Evolutionary conservation across 345 rosid species (phyloP).

Genomic region (Salix koriyanagi): DNA sequence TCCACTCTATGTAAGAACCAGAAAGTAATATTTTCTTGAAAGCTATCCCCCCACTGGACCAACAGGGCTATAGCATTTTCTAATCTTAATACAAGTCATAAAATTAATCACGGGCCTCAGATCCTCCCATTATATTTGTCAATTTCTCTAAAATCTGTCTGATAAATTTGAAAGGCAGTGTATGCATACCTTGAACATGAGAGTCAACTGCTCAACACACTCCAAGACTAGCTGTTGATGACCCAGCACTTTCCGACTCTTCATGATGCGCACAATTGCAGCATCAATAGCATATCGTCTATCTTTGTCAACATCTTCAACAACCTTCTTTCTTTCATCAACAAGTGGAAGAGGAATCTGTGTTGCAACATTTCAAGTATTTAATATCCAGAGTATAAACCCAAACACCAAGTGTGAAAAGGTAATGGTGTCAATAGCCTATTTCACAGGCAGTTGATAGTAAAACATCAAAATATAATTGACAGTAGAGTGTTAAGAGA

Average conservation of each 20-base stretch:
- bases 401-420: background rate
- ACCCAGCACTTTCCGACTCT: slow-evolving; percentile 76
- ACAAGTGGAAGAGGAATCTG: slow-evolving; percentile 93
- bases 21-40: background rate
- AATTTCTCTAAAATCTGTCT: background rate
- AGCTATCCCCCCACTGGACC: background rate
- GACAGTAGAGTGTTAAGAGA: slow-evolving; percentile 4
- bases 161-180: background rate
- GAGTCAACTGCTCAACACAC: slow-evolving; percentile 89
- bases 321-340: slow-evolving; percentile 88
- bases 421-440: background rate
- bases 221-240: slow-evolving; percentile 81
- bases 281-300: slow-evolving; percentile 93
- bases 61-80: background rate
- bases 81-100: background rate
- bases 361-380: slow-evolving; percentile 6
- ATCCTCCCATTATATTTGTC: background rate
- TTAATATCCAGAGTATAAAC: background rate
- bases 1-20: background rate
- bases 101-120: background rate
- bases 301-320: slow-evolving; percentile 92
- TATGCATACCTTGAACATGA: slow-evolving; percentile 81
- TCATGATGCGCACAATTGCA: slow-evolving; percentile 96
- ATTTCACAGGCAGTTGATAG: background rate
- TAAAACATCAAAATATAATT: background rate